Base-by-base conservation (phyloP, 2,329 filamentous ascomycete species). In the Exophiala spinifera region DNA sequence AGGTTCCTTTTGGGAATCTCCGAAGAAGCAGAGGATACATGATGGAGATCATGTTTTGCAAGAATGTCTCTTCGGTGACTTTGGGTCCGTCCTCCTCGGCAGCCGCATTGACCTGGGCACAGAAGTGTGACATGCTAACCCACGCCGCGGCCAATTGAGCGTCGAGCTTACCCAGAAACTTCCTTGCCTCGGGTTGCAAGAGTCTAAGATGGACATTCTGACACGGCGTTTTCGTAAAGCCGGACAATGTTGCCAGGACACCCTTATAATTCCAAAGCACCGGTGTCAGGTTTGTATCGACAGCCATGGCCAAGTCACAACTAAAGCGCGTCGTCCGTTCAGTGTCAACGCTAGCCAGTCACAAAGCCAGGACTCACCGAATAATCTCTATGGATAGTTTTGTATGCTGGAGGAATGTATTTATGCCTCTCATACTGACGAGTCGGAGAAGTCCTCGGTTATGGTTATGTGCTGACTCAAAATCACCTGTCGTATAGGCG, bases 21-120 rank as follows among this genome's bases (percentile, higher is more conserved):
- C 70, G 69, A 20, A 64, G 47, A 13, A 76, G 61, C 2, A 77
- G 65, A 2, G 68, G 71, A 59, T 76, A 77, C 62, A 72, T 70
- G 20, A 72, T 64, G 14, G 73, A 69, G 1, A 62, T 59, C 70
- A 75, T 74, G 21, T 66, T 65, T 8, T 69, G 58, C 13, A 65
- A 48, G 4, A 69, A 53, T 3, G 55, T 57, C 42, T 63, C 51
- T 33, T 56, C 56, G 1, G 62, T 33, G 10, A 71, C 57, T 8
- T 52, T 51, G 7, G 58, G 61, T 14, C 59, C 46, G 3, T 59
- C 56, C 8, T 42, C 17, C 20, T 61, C 47, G 8, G 59, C 59
- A 2, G 63, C 65, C 14, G 65, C 50, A 48, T 68, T 66, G 55
- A 69, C 61, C 11, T 66, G 6, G 1, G 55, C 52, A 51, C 63